Percentiles rank a stretch among this genome's conserved stretches.
These are phyloP conservation scores for Kwoniella shivajii DNA, from an alignment of 1,284 basidiomycete species.

Conservation along the genomic window DNA sequence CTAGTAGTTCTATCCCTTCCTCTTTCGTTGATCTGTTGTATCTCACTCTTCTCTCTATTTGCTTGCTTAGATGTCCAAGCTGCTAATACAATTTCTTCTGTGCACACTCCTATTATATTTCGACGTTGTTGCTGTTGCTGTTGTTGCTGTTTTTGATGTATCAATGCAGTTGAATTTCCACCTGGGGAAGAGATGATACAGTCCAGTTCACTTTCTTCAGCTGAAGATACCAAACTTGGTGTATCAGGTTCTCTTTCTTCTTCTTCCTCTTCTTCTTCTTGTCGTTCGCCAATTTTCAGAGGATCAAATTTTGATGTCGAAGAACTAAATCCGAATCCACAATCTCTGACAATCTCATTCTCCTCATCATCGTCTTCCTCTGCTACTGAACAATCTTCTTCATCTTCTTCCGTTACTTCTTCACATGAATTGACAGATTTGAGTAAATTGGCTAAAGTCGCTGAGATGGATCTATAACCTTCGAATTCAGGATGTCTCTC, in stretches of 20 bases:
- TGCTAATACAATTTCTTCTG: conserved; percentile 1
- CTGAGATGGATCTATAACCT: conserved; percentile 47
- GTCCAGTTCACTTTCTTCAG: neutral
- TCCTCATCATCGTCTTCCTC: conserved; percentile 4
- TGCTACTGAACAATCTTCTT: conserved; percentile 1
- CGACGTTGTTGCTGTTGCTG: neutral
- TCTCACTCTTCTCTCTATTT: no score
- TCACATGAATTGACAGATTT: conserved; percentile 21
- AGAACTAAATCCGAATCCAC: neutral
- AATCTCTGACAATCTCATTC: neutral
- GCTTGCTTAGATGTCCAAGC: conserved; percentile 1
- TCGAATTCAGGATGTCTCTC: conserved; percentile 45
- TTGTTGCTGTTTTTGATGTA: neutral
- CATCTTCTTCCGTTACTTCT: conserved; percentile 1
- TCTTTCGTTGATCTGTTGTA: neutral
- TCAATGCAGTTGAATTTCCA: conserved; percentile 1
- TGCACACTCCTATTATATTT: neutral
- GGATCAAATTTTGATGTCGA: conserved; percentile 2
- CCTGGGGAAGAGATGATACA: neutral
- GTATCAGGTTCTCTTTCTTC: conserved; percentile 7
- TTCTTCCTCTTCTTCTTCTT: conserved; percentile 3
- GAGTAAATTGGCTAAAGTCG: conserved; percentile 41
- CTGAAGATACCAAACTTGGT: conserved; percentile 5
- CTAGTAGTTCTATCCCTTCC: neutral
- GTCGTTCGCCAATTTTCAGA: neutral